Evolutionary conservation across 495 filamentous ascomycete species (phyloP), one percentile per base, ranked within the genome.

Genomic region (Talaromyces ruber): DNA sequence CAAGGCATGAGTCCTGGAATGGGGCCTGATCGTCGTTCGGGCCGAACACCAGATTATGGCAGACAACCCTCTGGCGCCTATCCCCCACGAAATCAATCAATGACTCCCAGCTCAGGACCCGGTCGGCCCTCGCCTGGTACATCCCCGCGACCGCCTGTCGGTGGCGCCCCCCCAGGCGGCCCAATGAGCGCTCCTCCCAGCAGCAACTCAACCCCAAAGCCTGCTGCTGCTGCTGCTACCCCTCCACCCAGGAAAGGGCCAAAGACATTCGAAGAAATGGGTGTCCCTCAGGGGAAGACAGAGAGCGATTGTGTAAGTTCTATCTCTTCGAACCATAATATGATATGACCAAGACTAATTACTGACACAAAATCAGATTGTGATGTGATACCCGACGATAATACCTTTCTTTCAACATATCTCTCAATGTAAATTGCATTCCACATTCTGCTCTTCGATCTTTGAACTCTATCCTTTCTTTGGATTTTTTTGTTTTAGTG

Each of bases 241-340:
- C 81, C 79, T 59, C 81, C 80, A 26, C 82, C 86, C 21, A 84
- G 86, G 54, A 89, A 91, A 70, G 94, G 95, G 9, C 94, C 94
- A 4, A 91, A 95, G 71, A 98, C 94, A 3, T 98, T 98, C 70
- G 93, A 97, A 69, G 92, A 93, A 69, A 98, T 98, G 94, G 93
- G 93, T 59, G 91, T 98, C 65, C 89, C 91, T 14, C 80, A 83
- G 65, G 86, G 79, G 29, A 89, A 91, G 71, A 82, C 88, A 63
- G 89, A 96, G 34, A 82, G 82, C 64, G 93, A 98, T 72, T 98
- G 94, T 74, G 94, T 97, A 87, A 85, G 93, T 82, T 57, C 32
- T n/a, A 8, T 21, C 21, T 14, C 3, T 51, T 7, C 18, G 21
- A 1, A 6, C 24, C 16, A 50, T 18, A 18, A 25, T 25, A 26